Evolutionary conservation across 2,329 filamentous ascomycete species (phyloP).

Genomic region (Pseudocercospora musae): DNA sequence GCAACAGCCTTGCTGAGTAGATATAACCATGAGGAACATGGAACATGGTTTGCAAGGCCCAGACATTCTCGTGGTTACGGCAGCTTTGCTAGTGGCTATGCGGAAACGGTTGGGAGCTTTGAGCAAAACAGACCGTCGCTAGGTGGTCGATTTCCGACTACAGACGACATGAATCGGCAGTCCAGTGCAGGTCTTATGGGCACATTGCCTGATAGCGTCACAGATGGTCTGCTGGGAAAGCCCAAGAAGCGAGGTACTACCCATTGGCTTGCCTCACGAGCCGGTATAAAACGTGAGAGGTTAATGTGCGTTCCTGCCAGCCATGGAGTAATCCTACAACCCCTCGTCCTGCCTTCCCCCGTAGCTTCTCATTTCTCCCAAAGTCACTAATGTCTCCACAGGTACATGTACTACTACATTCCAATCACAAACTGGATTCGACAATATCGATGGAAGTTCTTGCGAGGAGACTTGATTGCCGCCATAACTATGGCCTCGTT

Average conservation of each 20-base stretch:
- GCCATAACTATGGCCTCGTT: constrained; percentile 97
- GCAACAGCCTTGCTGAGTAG: constrained; percentile 40
- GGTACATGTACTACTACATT: constrained; percentile 90
- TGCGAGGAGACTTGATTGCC: constrained; percentile 82
- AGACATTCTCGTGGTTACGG: constrained; percentile 52
- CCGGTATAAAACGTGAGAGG: constrained; percentile 70
- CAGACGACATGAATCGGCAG: constrained; percentile 22
- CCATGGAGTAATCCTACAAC: not conserved
- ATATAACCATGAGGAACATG: constrained; percentile 22
- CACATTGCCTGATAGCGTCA: constrained; percentile 42
- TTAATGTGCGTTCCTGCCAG: constrained; percentile 61
- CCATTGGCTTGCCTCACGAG: constrained; percentile 65
- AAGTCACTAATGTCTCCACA: constrained; percentile 38
- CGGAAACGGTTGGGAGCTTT: constrained; percentile 20
- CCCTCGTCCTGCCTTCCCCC: not conserved
- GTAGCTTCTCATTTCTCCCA: not conserved
- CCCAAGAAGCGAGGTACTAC: constrained; percentile 69
- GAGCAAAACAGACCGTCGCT: constrained; percentile 33
- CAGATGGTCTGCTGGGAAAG: constrained; percentile 43
- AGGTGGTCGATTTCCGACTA: constrained; percentile 17
- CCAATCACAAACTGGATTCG: constrained; percentile 86
- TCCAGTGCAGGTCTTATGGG: constrained; percentile 38
- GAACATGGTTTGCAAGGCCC: constrained; percentile 36
- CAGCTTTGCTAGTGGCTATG: constrained; percentile 35
- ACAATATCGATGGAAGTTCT: constrained; percentile 78